These are phyloP conservation scores for Dalbergia cultrata DNA, from an alignment of 306 rosid genomes.

Conservation along the genomic window DNA sequence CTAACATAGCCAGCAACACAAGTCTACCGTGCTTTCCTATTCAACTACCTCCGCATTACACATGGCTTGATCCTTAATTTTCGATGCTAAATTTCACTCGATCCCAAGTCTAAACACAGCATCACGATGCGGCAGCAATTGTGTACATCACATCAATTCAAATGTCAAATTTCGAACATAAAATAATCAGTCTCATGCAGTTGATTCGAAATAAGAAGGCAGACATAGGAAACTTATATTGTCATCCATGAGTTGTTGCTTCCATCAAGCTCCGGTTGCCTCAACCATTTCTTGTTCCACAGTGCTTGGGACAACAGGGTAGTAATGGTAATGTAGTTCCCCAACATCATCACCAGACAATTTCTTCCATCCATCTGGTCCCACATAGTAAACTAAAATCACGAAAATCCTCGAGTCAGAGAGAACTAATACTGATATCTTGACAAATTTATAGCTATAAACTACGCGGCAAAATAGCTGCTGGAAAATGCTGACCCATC, in stretches of 20 bases:
- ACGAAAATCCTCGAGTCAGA: slow-evolving; percentile 42
- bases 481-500: slow-evolving; percentile 11
- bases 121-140: slow-evolving; percentile 15
- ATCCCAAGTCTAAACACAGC: slow-evolving; percentile 26
- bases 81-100: slow-evolving; percentile 22
- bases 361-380: slow-evolving; percentile 90
- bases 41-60: slow-evolving; percentile 6
- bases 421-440: background rate
- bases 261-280: slow-evolving; percentile 63
- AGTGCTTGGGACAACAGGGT: slow-evolving; percentile 71
- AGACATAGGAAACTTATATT: slow-evolving; percentile 23
- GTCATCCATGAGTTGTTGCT: slow-evolving; percentile 27
- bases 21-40: background rate
- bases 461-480: slow-evolving; percentile 23
- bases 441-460: slow-evolving; percentile 29
- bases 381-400: slow-evolving; percentile 76
- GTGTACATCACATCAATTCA: slow-evolving; percentile 34
- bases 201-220: slow-evolving; percentile 31
- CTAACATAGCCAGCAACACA: too few species aligned
- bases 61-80: slow-evolving; percentile 10
- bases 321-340: slow-evolving; percentile 81
- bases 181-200: slow-evolving; percentile 39
- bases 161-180: slow-evolving; percentile 31
- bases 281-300: slow-evolving; percentile 97
- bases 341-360: slow-evolving; percentile 92